Evolutionary conservation across 2,329 filamentous ascomycete genomes (phyloP).

Genomic region (Microascus cirrosus): DNA sequence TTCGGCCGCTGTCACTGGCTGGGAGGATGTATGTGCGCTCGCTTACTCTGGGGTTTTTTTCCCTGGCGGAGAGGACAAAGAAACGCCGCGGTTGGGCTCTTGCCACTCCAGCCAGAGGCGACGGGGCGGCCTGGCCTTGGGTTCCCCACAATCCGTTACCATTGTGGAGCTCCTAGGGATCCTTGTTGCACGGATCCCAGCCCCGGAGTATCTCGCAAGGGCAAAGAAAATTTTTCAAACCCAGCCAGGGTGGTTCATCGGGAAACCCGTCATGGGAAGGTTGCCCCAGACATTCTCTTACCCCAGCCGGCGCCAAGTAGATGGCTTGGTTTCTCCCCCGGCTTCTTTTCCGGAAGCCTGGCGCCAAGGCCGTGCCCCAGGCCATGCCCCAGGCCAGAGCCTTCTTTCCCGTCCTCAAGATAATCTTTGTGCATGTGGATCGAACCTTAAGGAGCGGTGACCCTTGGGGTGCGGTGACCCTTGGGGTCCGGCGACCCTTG

Average conservation of each 20-base stretch:
- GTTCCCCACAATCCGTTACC: no score
- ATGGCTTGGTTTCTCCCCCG: no score
- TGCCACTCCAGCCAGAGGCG: no score
- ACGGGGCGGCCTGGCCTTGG: no score
- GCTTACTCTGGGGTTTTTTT: no score
- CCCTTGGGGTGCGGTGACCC: not conserved
- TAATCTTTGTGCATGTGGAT: not conserved
- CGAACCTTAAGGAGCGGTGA: not conserved
- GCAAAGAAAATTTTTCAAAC: not conserved
- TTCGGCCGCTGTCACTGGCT: no score
- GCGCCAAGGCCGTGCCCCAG: not conserved
- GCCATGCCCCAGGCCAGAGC: not conserved
- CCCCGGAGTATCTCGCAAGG: not conserved
- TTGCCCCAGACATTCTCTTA: not conserved
- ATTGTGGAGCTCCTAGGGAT: not conserved
- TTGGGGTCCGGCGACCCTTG: not conserved
- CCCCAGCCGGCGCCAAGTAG: not conserved
- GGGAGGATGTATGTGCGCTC: no score
- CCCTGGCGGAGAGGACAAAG: no score
- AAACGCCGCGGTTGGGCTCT: no score
- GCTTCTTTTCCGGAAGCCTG: not conserved
- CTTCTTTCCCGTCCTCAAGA: not conserved
- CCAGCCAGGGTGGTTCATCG: not conserved
- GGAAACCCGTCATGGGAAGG: not conserved
- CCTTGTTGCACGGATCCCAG: not conserved